phyloP scores from a whole-genome alignment of 306 rosid species.

The Trifolium fragiferum region DNA sequence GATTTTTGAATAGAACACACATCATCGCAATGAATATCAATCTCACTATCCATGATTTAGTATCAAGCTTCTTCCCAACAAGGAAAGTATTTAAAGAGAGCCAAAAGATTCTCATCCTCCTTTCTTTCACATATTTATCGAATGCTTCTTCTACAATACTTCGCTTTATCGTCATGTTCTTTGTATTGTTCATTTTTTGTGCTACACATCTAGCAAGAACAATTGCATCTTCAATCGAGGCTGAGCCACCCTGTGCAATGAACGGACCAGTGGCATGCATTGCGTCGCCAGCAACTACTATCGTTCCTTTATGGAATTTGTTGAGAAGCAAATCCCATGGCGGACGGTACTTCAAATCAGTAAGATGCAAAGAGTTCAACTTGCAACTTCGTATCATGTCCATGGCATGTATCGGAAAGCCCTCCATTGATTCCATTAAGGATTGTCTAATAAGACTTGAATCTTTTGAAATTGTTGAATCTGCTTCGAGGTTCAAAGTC shows the following conservation, averaged over 20 bases:
- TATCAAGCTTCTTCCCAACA: slow-evolving; percentile 44
- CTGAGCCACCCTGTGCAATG: slow-evolving; percentile 68
- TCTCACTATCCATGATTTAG: slow-evolving; percentile 38
- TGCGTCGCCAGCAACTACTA: slow-evolving; percentile 72
- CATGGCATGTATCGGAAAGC: slow-evolving; percentile 38
- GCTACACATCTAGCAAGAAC: slow-evolving; percentile 60
- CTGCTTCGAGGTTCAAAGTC: slow-evolving; percentile 27
- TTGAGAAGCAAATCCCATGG: slow-evolving; percentile 52
- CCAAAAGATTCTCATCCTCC: slow-evolving; percentile 59
- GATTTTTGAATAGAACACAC: slow-evolving; percentile 42
- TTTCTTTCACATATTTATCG: slow-evolving; percentile 52
- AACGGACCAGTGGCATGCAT: slow-evolving; percentile 75
- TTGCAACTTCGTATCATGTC: slow-evolving; percentile 52
- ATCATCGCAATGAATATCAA: slow-evolving; percentile 4
- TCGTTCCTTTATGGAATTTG: slow-evolving; percentile 48
- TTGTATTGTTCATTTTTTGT: slow-evolving; percentile 10
- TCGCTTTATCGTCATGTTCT: neutral
- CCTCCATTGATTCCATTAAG: slow-evolving; percentile 41
- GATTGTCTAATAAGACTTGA: slow-evolving; percentile 45
- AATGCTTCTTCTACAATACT: slow-evolving; percentile 49
- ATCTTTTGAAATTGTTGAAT: slow-evolving; percentile 45
- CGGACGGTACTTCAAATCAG: slow-evolving; percentile 49
- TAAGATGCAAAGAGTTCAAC: slow-evolving; percentile 43
- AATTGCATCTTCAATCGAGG: slow-evolving; percentile 60
- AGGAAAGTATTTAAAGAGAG: slow-evolving; percentile 54